A percentile compares a stretch with the other conserved stretches of the same genome.
These are phyloP conservation scores for Rhododendron vialii DNA, from an alignment of 148 eudicot species.

Conservation along the genomic window DNA sequence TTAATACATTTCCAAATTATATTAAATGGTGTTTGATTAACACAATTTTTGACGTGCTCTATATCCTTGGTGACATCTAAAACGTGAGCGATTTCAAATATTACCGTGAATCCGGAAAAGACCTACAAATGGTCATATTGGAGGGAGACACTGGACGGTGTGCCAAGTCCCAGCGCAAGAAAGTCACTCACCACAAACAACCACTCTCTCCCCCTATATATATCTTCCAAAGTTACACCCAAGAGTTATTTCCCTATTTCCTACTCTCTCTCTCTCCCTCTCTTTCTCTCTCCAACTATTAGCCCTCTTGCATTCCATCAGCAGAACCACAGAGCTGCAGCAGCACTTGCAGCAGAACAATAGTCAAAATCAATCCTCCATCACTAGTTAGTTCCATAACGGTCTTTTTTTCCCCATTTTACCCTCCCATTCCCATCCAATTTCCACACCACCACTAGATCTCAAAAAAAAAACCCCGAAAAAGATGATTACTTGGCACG, in stretches of 20 bases:
- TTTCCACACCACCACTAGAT: conserved; percentile 3
- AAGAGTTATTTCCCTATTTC: neutral
- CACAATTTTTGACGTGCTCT: no score
- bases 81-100: no score
- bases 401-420: conserved; percentile 17
- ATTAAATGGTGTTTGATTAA: no score
- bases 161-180: neutral
- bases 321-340: neutral
- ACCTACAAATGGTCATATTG: no score
- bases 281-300: neutral
- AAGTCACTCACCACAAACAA: neutral
- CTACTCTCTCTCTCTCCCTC: neutral
- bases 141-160: no score
- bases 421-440: conserved; percentile 3
- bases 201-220: neutral
- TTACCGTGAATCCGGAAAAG: no score
- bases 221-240: neutral
- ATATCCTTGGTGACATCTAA: no score
- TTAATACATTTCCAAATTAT: no score
- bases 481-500: conserved; percentile 62
- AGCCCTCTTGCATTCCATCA: neutral
- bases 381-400: conserved; percentile 25
- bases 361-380: neutral
- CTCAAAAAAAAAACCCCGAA: neutral
- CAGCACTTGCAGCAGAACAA: neutral